Percentiles rank a stretch among this genome's conserved stretches.
Evolutionary conservation across 2,329 filamentous ascomycete species (phyloP).

Genomic region (Nothopassalora personata): DNA sequence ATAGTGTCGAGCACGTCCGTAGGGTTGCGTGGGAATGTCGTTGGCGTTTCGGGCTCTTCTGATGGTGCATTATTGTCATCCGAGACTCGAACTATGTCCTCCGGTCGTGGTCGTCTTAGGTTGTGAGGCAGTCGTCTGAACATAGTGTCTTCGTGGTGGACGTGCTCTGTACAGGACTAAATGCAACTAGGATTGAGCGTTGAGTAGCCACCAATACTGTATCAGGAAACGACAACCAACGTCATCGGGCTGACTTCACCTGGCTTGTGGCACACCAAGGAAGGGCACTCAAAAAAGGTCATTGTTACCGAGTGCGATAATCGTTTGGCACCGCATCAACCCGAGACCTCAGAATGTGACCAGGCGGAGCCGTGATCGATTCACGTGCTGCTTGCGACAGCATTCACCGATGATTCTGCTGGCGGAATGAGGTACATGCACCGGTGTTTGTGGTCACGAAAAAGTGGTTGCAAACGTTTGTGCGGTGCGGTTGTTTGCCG

Average conservation of each 20-base stretch:
- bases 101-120: neutral
- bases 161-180: too few species aligned
- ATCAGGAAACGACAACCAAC: neutral
- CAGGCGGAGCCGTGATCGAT: neutral
- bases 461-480: neutral
- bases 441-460: neutral
- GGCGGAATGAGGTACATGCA: neutral
- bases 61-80: neutral
- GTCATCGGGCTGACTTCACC: neutral
- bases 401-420: neutral
- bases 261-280: neutral
- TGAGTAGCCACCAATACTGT: neutral
- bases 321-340: too few species aligned
- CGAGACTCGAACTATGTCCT: neutral
- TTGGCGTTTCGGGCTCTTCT: neutral
- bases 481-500: neutral
- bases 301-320: too few species aligned
- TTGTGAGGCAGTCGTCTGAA: neutral
- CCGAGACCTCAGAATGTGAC: neutral
- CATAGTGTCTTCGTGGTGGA: neutral
- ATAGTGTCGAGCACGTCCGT: conserved; percentile 7
- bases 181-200: too few species aligned
- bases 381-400: neutral
- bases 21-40: conserved; percentile 4
- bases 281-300: too few species aligned